A percentile compares a stretch with the other conserved stretches of the same genome.
Evolutionary conservation across 805 yeast genomes (phyloP).

Genomic region (Candida loeiensis): DNA sequence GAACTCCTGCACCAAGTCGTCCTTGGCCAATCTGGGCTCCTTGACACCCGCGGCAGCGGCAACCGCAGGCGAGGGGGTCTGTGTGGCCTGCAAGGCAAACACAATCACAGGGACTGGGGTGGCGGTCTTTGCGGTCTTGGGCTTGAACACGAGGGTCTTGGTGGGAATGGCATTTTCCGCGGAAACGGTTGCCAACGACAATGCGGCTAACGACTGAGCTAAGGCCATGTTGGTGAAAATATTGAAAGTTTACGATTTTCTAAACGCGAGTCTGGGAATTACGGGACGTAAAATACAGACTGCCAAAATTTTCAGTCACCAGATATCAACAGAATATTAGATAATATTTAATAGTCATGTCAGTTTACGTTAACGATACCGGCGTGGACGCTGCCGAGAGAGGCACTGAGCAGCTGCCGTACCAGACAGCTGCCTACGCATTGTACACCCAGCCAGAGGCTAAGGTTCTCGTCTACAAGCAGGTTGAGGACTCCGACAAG

Average conservation of each 20-base stretch:
- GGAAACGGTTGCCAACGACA: slow-evolving; percentile 56
- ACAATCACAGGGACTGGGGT: slow-evolving; percentile 77
- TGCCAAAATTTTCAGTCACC: slow-evolving; percentile 2
- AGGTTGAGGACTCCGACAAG: slow-evolving; percentile 48
- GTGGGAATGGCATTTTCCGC: slow-evolving; percentile 52
- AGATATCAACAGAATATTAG: neutral
- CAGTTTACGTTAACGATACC: slow-evolving; percentile 70
- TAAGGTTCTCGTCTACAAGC: slow-evolving; percentile 58
- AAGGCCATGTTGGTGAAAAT: slow-evolving; percentile 50
- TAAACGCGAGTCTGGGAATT: neutral
- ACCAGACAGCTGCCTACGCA: slow-evolving; percentile 82
- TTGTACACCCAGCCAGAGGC: slow-evolving; percentile 50
- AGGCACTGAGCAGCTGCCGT: slow-evolving; percentile 72
- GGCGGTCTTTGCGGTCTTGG: slow-evolving; percentile 82
- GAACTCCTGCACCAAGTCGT: slow-evolving; percentile 67
- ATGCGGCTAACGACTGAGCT: slow-evolving; percentile 62
- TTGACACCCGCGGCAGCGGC: slow-evolving; percentile 68
- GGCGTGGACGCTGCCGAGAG: slow-evolving; percentile 62
- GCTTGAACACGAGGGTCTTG: slow-evolving; percentile 83
- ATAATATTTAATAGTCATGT: slow-evolving; percentile 18
- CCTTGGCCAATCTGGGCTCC: slow-evolving; percentile 86
- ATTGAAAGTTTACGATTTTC: neutral
- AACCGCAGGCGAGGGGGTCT: slow-evolving; percentile 62
- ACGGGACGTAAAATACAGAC: neutral
- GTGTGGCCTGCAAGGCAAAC: slow-evolving; percentile 67